Evolutionary conservation across 345 rosid species (phyloP), one percentile per base, ranked within the genome.

Genomic region (Corchorus olitorius): DNA sequence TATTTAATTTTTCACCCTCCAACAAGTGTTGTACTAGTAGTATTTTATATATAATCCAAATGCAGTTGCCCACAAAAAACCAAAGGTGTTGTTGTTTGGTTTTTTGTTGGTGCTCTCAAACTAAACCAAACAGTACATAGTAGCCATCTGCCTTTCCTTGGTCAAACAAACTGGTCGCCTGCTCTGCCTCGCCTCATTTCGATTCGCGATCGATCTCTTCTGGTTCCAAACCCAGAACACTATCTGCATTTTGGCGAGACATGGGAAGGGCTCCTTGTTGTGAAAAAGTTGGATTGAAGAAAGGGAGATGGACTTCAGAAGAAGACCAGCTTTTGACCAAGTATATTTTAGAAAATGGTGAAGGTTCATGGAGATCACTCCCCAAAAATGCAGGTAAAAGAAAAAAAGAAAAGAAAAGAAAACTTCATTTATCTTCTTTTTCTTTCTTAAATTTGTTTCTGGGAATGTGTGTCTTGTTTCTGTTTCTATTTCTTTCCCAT

Each of bases 191-290:
- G 48, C 48, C 7, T 45, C 48, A 6, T 45, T 45, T 41, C 45
- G 7, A 4, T 41, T 41, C 0, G 27, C 5, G 48, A 45, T 43
- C 7, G 6, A 3, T 45, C 48, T 45, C 10, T 45, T 34, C 41
- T 15, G 11, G 3, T 14, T 49, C 6, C 2, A 46, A 27, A 27
- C 19, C 55, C 16, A 22, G 10, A 1, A 48, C n/a, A 48, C 27
- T 49, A 15, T 69, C 59, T 50, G 34, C 59, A 50, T 49, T 22
- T 69, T 33, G 45, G 49, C 19, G 58, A 52, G 73, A 19, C 72
- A 90, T 90, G 94, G 94, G 94, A 37, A 86, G 94, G 71, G 89
- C 94, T 1, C 92, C 92, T 43, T 90, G 94, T 41, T 90, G 94
- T 63, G 87, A 90, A 65, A 90, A 87, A 46, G 86, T 90, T 17